phyloP scores from a whole-genome alignment of 164 flowering plant genomes.

The Vitis labrusca region DNA sequence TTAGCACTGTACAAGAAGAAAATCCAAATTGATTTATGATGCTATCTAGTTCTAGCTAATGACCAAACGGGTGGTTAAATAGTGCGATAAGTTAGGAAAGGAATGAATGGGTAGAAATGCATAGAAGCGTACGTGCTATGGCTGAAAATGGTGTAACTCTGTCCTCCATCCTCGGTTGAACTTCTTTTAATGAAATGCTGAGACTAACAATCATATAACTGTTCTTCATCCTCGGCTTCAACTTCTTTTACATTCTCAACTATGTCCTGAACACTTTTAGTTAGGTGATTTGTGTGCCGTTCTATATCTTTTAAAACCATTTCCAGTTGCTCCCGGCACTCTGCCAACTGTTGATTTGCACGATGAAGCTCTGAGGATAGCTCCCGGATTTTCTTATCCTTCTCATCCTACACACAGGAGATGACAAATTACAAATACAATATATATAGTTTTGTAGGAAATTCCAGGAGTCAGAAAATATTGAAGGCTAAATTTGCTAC shows the following conservation, averaged over 20 bases:
- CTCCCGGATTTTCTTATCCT: slow-evolving; percentile 10
- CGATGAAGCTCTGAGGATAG: slow-evolving; percentile 6
- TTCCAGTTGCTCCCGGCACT: background rate
- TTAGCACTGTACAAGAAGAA: no score
- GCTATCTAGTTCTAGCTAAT: no score
- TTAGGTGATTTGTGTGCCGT: background rate
- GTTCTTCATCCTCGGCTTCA: slow-evolving; percentile 1
- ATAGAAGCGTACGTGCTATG: no score
- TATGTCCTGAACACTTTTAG: background rate
- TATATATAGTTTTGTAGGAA: background rate
- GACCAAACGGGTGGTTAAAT: no score
- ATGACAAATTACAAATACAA: background rate
- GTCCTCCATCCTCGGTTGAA: no score
- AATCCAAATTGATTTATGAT: no score
- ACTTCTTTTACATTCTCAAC: slow-evolving; percentile 2
- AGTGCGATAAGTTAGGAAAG: no score
- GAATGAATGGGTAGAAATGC: no score
- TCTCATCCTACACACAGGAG: slow-evolving; percentile 7
- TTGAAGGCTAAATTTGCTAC: no score
- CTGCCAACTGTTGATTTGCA: background rate
- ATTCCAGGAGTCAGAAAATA: no score
- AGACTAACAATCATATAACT: background rate
- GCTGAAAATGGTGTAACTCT: no score
- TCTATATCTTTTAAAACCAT: slow-evolving; percentile 8
- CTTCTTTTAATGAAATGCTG: background rate